These are phyloP conservation scores for Colletotrichum sp. DNA, from an alignment of 2,329 filamentous ascomycete genomes.

Conservation along the genomic window DNA sequence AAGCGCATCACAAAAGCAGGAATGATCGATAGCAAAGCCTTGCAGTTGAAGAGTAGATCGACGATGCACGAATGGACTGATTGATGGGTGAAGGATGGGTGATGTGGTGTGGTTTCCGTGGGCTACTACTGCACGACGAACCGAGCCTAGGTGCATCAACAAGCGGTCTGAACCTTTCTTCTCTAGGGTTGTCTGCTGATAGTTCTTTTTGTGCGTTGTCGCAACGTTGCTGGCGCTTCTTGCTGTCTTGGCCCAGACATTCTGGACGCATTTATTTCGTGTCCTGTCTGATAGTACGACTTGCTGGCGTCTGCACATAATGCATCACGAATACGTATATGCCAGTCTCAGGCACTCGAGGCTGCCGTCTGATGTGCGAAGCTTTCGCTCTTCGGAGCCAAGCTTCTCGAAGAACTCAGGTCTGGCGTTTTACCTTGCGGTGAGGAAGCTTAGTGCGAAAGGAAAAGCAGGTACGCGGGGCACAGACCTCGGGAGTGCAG, in stretches of 20 bases:
- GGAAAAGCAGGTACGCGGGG: neutral
- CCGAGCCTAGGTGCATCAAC: slow-evolving; percentile 13
- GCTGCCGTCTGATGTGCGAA: neutral
- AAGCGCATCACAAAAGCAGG: neutral
- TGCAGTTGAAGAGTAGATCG: neutral
- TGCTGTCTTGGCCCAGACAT: neutral
- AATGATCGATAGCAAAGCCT: neutral
- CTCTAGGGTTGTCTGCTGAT: neutral
- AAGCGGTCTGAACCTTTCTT: slow-evolving; percentile 11
- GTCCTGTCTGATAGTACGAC: neutral
- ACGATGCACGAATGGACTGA: slow-evolving; percentile 1
- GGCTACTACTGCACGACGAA: slow-evolving; percentile 11
- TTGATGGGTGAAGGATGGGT: neutral
- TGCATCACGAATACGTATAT: neutral
- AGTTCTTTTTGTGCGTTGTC: neutral
- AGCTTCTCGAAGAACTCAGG: neutral
- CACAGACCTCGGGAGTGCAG: neutral
- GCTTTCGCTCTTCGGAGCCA: neutral
- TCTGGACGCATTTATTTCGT: neutral
- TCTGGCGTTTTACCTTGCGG: neutral
- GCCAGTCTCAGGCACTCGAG: neutral
- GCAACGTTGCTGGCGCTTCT: neutral
- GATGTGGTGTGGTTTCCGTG: slow-evolving; percentile 3
- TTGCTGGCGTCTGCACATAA: neutral
- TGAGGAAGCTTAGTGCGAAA: neutral